Evolutionary conservation across 2,329 filamentous ascomycete species (phyloP).

Genomic region (Didymella exigua): DNA sequence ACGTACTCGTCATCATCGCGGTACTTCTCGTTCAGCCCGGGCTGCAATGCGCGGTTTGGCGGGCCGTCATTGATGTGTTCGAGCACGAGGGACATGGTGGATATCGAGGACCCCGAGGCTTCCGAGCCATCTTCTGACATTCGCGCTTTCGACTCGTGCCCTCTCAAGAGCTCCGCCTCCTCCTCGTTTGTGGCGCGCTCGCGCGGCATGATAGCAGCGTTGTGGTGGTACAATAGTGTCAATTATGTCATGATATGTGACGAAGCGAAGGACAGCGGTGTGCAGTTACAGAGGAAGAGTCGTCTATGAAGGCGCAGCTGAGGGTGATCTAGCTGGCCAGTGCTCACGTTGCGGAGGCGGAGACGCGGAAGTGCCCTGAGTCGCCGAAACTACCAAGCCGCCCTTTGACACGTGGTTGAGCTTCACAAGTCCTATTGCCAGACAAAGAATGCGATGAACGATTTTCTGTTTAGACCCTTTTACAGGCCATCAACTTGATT

Average conservation of each 20-base stretch:
- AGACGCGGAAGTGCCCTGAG: slow-evolving; percentile 38
- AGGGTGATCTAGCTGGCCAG: not conserved
- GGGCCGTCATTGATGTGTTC: slow-evolving; percentile 71
- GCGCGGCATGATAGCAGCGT: slow-evolving; percentile 38
- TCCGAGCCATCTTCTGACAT: slow-evolving; percentile 45
- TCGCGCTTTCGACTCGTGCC: slow-evolving; percentile 37
- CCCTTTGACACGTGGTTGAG: slow-evolving; percentile 28
- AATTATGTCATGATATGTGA: slow-evolving; percentile 25
- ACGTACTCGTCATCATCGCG: slow-evolving; percentile 49
- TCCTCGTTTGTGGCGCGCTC: slow-evolving; percentile 48
- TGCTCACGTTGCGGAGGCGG: slow-evolving; percentile 26
- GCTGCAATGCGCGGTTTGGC: slow-evolving; percentile 36
- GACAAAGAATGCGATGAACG: slow-evolving; percentile 32
- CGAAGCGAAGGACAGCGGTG: not conserved
- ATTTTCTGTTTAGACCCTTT: slow-evolving; percentile 36
- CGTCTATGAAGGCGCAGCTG: not conserved
- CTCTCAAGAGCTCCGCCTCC: slow-evolving; percentile 54
- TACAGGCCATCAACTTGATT: slow-evolving; percentile 16
- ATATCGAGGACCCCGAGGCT: slow-evolving; percentile 75
- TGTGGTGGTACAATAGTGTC: not conserved
- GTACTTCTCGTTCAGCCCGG: slow-evolving; percentile 45
- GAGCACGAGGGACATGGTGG: slow-evolving; percentile 81
- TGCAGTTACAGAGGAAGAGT: not conserved
- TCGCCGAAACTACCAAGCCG: slow-evolving; percentile 39
- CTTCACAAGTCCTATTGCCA: slow-evolving; percentile 14